Conservation (phyloP, 768 basidiomycete species). For the Suillus weaverae region DNA sequence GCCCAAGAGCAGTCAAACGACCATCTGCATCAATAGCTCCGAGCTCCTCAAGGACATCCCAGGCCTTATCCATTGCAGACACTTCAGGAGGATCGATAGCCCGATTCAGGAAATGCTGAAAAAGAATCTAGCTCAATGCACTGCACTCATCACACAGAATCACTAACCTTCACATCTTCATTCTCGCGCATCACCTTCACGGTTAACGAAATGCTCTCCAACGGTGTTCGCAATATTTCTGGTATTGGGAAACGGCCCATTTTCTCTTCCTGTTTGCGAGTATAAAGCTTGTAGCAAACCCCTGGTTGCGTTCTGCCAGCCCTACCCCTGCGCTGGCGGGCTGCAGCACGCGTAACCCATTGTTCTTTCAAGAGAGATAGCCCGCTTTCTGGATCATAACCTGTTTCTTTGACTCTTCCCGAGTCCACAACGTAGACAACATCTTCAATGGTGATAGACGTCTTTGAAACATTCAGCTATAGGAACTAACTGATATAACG, state of each 20-base stretch:
- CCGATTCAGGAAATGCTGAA: constrained; percentile 60
- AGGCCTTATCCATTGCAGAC: constrained; percentile 74
- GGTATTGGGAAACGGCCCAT: constrained; percentile 78
- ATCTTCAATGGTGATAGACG: constrained; percentile 90
- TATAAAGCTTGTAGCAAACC: constrained; percentile 87
- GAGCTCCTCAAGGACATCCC: constrained; percentile 68
- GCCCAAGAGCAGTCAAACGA: constrained; percentile 76
- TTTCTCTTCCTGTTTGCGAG: constrained; percentile 63
- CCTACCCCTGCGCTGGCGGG: constrained; percentile 82
- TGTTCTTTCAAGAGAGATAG: constrained; percentile 77
- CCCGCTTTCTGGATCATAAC: constrained; percentile 65
- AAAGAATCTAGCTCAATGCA: not conserved
- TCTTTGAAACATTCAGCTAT: constrained; percentile 42
- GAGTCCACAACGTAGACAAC: constrained; percentile 82
- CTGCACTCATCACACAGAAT: constrained; percentile 14
- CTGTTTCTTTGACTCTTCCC: constrained; percentile 84
- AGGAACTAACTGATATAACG: not conserved
- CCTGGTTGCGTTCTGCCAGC: constrained; percentile 86
- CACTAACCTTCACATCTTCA: constrained; percentile 70
- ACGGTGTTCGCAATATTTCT: constrained; percentile 84
- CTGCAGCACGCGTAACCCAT: constrained; percentile 78
- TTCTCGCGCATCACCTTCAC: constrained; percentile 79
- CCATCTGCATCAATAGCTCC: constrained; percentile 71
- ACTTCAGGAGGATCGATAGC: constrained; percentile 85
- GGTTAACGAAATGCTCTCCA: constrained; percentile 79